These are phyloP conservation scores for Cryphonectria carpinicola DNA, from an alignment of 2,329 filamentous ascomycete genomes.

Conservation along the genomic window DNA sequence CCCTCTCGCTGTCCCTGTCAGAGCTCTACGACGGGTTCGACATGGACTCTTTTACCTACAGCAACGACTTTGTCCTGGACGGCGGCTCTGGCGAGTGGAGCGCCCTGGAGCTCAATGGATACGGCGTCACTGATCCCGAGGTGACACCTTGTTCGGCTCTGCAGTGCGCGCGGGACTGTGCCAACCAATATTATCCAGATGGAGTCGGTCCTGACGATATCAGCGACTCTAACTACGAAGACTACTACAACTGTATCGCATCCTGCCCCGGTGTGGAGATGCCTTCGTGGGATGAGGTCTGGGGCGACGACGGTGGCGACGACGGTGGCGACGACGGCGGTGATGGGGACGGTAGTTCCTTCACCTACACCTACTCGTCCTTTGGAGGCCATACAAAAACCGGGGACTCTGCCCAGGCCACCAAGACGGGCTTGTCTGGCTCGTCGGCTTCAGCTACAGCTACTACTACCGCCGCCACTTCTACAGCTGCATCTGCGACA, in stretches of 20 bases:
- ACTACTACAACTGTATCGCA: slow-evolving; percentile 4
- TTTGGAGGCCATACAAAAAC: not conserved
- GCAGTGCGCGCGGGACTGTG: slow-evolving; percentile 27
- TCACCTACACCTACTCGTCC: not conserved
- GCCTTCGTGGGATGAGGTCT: slow-evolving; percentile 1
- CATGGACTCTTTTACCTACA: slow-evolving; percentile 25
- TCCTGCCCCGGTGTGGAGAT: slow-evolving; percentile 5
- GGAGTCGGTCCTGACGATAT: not conserved
- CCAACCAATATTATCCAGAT: slow-evolving; percentile 20
- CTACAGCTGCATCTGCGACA: not conserved
- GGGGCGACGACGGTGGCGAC: slow-evolving; percentile 19
- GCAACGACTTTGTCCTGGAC: slow-evolving; percentile 22
- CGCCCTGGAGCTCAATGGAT: slow-evolving; percentile 23
- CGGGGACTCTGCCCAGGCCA: not conserved
- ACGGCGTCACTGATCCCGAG: slow-evolving; percentile 13
- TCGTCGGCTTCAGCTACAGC: not conserved
- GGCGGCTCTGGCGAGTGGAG: slow-evolving; percentile 29
- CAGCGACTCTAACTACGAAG: not conserved
- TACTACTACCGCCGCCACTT: not conserved
- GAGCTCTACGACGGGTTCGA: slow-evolving; percentile 28
- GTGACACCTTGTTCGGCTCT: slow-evolving; percentile 25
- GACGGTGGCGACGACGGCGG: not conserved
- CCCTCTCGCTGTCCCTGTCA: slow-evolving; percentile 37
- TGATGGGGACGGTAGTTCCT: not conserved
- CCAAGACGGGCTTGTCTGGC: slow-evolving; percentile 1